Percentiles rank a stretch among this genome's conserved stretches.
These are phyloP conservation scores for Lepraria neglecta DNA, from an alignment of 495 filamentous ascomycete species.

Conservation along the genomic window DNA sequence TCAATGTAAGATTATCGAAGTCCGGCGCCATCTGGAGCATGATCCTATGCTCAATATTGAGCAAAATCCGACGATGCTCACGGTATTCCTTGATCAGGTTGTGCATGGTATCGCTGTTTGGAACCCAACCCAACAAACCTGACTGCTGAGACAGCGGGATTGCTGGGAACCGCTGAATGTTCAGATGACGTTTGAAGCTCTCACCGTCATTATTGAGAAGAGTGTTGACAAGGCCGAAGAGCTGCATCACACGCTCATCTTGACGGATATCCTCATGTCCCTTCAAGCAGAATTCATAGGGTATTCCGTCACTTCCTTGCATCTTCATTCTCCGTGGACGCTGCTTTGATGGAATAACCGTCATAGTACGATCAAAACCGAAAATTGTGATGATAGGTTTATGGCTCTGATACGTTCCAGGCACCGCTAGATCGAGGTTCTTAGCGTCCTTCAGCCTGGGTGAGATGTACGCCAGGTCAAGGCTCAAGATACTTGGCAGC, in stretches of 20 bases:
- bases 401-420: constrained; percentile 86
- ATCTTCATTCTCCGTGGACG: constrained; percentile 83
- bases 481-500: constrained; percentile 77
- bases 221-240: constrained; percentile 94
- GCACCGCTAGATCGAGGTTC: constrained; percentile 84
- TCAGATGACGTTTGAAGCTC: constrained; percentile 92
- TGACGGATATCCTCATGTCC: constrained; percentile 98
- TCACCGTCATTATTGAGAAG: constrained; percentile 86
- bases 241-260: constrained; percentile 98
- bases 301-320: constrained; percentile 76
- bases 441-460: constrained; percentile 77
- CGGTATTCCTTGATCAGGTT: constrained; percentile 95
- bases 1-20: constrained; percentile 94
- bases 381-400: constrained; percentile 79
- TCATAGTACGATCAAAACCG: constrained; percentile 80
- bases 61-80: constrained; percentile 89
- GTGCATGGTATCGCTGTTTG: constrained; percentile 93
- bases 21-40: constrained; percentile 99
- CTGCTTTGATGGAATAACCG: constrained; percentile 95
- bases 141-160: constrained; percentile 95
- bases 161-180: constrained; percentile 88
- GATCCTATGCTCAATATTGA: constrained; percentile 98
- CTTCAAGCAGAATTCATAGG: constrained; percentile 84
- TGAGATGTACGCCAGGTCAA: constrained; percentile 96
- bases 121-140: constrained; percentile 93